Base-by-base conservation (phyloP, 2,329 filamentous ascomycete genomes). In the Fusarium coffeatum region DNA sequence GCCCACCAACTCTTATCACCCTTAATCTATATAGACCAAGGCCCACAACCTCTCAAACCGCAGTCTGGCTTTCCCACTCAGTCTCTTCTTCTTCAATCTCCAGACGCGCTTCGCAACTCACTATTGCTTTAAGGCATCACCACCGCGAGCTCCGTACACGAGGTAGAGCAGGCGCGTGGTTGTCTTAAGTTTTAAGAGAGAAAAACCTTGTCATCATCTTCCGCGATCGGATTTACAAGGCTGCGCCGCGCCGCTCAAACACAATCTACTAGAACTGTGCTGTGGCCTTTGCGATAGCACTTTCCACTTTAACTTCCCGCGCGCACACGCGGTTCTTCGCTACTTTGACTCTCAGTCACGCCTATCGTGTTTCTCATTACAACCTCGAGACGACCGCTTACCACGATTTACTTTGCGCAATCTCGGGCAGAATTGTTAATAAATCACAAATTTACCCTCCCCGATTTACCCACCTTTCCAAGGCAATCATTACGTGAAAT, bases 1-100 rank as follows among this genome's bases (percentile, higher is more conserved):
- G 55, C 49, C 49, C 48, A 43, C 56, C 46, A 43, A 64, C 41
- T 64, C 54, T 53, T 54, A 45, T 46, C 60, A 25, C 42, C 54
- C 53, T 73, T 68, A 62, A 72, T 66, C 61, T 60, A 58, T 43
- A 70, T 63, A 55, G 63, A 55, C 41, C 55, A 42, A 71, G 55
- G 55, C 48, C 45, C 40, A 53, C 48, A 58, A 22, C 34, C 34
- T 37, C 54, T 40, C 22, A 64, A 34, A 53, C 32, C 40, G 34
- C 59, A 60, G 51, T 32, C 63, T 63, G 47, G 47, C 28, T 34
- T 50, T 49, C 34, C 64, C 43, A 18, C 47, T 18, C 48, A 59
- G 40, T 41, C 56, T 59, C 46, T 64, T 66, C 55, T 59, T 32
- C 67, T 51, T 47, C 48, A 22, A 47, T 30, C 50, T 42, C 23